These are phyloP conservation scores for Phialophora chinensis DNA, from an alignment of 2,329 filamentous ascomycete species.

Conservation along the genomic window DNA sequence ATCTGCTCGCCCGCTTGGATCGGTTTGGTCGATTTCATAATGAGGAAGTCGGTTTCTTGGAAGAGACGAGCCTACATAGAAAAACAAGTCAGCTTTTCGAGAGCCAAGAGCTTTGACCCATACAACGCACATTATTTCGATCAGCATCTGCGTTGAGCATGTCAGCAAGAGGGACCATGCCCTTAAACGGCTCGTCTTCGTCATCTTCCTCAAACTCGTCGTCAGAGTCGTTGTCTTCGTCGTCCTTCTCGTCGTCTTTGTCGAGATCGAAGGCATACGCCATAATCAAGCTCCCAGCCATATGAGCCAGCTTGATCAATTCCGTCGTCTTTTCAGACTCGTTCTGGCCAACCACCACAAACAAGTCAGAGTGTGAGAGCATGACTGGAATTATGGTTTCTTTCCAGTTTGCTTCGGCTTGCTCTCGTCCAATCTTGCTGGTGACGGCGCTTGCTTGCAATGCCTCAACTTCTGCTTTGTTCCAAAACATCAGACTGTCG, in stretches of 20 bases:
- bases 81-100: constrained; percentile 3
- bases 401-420: constrained; percentile 73
- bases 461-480: constrained; percentile 68
- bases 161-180: constrained; percentile 80
- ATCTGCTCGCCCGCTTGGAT: constrained; percentile 77
- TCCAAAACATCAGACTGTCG: constrained; percentile 92
- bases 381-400: constrained; percentile 62
- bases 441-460: constrained; percentile 80
- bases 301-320: constrained; percentile 68
- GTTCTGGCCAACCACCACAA: constrained; percentile 47
- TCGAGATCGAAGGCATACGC: constrained; percentile 86
- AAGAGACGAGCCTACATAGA: constrained; percentile 58
- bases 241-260: constrained; percentile 33
- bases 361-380: constrained; percentile 48
- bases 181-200: constrained; percentile 65
- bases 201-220: constrained; percentile 37
- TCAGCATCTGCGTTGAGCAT: constrained; percentile 87
- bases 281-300: constrained; percentile 89
- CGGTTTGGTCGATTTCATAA: constrained; percentile 72
- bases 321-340: constrained; percentile 41
- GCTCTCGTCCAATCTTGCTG: constrained; percentile 74
- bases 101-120: not conserved
- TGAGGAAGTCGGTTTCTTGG: constrained; percentile 65
- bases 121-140: constrained; percentile 69
- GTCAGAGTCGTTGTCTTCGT: constrained; percentile 29